Evolutionary conservation across 2,329 filamentous ascomycete species (phyloP).

Genomic region (Penicillium rolfsii): DNA sequence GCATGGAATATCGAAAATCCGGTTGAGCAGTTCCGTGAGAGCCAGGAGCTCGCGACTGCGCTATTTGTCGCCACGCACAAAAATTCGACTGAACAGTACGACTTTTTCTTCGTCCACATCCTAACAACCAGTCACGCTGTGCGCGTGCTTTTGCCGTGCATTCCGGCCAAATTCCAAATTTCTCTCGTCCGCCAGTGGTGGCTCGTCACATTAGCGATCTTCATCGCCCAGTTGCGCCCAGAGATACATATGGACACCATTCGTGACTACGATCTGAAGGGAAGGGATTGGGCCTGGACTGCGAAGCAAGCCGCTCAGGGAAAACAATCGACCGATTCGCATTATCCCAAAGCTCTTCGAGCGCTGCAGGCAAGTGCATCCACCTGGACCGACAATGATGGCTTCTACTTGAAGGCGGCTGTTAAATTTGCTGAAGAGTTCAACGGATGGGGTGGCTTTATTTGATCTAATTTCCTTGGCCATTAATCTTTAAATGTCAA

Average conservation of each 20-base stretch:
- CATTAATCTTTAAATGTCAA: background rate
- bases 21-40: slow-evolving; percentile 73
- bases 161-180: slow-evolving; percentile 74
- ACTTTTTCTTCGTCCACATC: slow-evolving; percentile 81
- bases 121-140: slow-evolving; percentile 87
- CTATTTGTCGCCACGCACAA: slow-evolving; percentile 43
- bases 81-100: slow-evolving; percentile 60
- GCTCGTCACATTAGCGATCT: slow-evolving; percentile 77
- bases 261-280: slow-evolving; percentile 61
- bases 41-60: slow-evolving; percentile 59
- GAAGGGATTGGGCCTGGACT: slow-evolving; percentile 76
- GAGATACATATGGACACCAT: slow-evolving; percentile 69
- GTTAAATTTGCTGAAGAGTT: slow-evolving; percentile 55
- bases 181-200: slow-evolving; percentile 84
- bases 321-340: slow-evolving; percentile 70
- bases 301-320: slow-evolving; percentile 71
- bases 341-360: slow-evolving; percentile 83
- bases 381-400: slow-evolving; percentile 51
- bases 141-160: slow-evolving; percentile 76
- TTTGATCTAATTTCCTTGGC: slow-evolving; percentile 17
- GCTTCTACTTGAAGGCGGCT: slow-evolving; percentile 55
- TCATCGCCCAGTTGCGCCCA: slow-evolving; percentile 75
- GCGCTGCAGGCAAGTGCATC: slow-evolving; percentile 48
- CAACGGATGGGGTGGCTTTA: slow-evolving; percentile 67
- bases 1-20: slow-evolving; percentile 76